A percentile compares a stretch with the other conserved stretches of the same genome.
Conservation (phyloP, 1,284 basidiomycete species). For the Ganoderma lucidum region DNA sequence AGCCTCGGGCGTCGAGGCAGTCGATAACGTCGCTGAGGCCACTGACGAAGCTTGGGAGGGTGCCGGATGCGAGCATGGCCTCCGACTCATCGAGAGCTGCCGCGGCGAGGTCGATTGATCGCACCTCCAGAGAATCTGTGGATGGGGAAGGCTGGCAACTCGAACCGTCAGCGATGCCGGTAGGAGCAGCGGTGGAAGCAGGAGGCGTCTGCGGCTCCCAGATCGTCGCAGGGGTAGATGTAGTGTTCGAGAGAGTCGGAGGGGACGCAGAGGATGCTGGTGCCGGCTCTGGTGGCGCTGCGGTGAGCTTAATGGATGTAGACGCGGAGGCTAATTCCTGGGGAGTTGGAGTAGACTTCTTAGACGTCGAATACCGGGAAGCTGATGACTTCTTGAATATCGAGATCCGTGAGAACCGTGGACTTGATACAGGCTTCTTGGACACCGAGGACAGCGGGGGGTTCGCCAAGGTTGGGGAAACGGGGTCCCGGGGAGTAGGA, state of each 20-base stretch:
- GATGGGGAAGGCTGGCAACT: background rate
- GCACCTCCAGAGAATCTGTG: background rate
- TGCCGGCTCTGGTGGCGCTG: background rate
- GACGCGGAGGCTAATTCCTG: background rate
- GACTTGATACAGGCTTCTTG: too few species aligned
- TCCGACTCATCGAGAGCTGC: background rate
- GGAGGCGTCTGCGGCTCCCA: background rate
- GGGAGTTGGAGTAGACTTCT: background rate
- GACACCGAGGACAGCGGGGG: background rate
- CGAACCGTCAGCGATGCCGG: background rate
- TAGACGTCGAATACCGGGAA: background rate
- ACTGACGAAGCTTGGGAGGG: conserved; percentile 4
- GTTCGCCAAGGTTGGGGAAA: background rate
- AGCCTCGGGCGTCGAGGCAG: background rate
- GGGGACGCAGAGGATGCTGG: background rate
- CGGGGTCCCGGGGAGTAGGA: background rate
- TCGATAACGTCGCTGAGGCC: conserved; percentile 8
- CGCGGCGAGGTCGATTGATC: background rate
- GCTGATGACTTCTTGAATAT: background rate
- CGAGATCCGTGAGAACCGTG: background rate
- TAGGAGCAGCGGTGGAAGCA: background rate
- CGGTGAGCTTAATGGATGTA: background rate
- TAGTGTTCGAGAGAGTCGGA: background rate
- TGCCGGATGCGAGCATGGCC: background rate
- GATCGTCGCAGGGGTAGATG: background rate